Percentiles rank a stretch among this genome's conserved stretches.
Evolutionary conservation across 495 filamentous ascomycete species (phyloP).

Genomic region (Penicillium fimorum): DNA sequence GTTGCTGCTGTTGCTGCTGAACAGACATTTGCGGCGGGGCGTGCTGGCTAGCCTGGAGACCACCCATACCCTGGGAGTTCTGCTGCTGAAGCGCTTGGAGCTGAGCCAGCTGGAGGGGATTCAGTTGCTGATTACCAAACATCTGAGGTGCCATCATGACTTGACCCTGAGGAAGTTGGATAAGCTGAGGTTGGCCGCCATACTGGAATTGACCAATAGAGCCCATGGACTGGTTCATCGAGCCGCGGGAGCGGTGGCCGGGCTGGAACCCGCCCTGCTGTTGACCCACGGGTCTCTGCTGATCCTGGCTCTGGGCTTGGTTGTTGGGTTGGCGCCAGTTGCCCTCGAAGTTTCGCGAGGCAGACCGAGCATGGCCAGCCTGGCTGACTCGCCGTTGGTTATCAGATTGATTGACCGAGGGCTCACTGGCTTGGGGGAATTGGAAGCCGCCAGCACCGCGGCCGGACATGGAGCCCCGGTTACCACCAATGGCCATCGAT

Average conservation of each 20-base stretch:
- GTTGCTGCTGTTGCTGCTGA: conserved; percentile 63
- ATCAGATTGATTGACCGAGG: conserved; percentile 57
- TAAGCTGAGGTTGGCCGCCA: conserved; percentile 82
- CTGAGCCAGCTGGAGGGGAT: conserved; percentile 83
- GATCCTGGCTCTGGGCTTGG: conserved; percentile 52
- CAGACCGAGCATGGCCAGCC: conserved; percentile 68
- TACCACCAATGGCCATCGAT: conserved; percentile 64
- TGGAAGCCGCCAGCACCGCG: conserved; percentile 68
- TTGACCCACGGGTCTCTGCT: conserved; percentile 63
- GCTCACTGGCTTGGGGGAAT: conserved; percentile 61
- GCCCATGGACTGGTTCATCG: conserved; percentile 83
- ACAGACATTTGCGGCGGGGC: conserved; percentile 59
- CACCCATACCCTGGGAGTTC: conserved; percentile 67
- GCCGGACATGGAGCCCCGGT: conserved; percentile 51
- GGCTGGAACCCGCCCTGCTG: conserved; percentile 75
- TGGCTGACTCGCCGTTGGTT: conserved; percentile 70
- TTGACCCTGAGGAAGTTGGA: conserved; percentile 80
- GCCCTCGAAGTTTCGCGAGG: conserved; percentile 91
- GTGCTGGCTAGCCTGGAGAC: conserved; percentile 73
- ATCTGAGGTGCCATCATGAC: conserved; percentile 74
- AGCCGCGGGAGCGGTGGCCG: conserved; percentile 80
- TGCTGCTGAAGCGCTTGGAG: conserved; percentile 90
- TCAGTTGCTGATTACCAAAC: conserved; percentile 81
- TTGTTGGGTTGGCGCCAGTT: conserved; percentile 94
- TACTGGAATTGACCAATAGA: conserved; percentile 89